These are phyloP conservation scores for Neoboletus brunneissimus DNA, from an alignment of 768 basidiomycete genomes.

Conservation along the genomic window DNA sequence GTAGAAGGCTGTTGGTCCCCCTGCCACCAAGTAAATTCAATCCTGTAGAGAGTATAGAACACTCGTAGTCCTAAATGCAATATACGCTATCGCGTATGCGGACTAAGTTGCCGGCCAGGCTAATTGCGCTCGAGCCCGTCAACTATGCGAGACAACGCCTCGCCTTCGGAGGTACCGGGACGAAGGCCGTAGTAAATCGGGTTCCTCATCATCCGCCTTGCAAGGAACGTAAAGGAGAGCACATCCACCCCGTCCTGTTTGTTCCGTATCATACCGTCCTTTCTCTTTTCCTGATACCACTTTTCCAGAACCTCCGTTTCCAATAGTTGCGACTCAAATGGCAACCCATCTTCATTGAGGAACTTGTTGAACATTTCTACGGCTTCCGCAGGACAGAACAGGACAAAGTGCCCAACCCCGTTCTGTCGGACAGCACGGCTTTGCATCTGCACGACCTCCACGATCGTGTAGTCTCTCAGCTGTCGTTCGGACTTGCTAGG, in stretches of 20 bases:
- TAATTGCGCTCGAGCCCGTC: slow-evolving; percentile 43
- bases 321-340: slow-evolving; percentile 78
- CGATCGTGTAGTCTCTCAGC: slow-evolving; percentile 73
- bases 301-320: slow-evolving; percentile 45
- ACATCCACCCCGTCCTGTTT: slow-evolving; percentile 73
- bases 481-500: slow-evolving; percentile 55
- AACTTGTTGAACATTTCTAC: slow-evolving; percentile 80
- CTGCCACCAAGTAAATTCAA: not conserved
- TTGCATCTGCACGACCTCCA: slow-evolving; percentile 91
- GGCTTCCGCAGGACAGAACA: slow-evolving; percentile 89
- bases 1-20: not conserved
- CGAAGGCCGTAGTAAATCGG: slow-evolving; percentile 78
- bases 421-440: slow-evolving; percentile 71
- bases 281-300: slow-evolving; percentile 47
- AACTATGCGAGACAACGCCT: slow-evolving; percentile 66
- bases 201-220: slow-evolving; percentile 68
- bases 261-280: slow-evolving; percentile 38
- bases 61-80: not conserved
- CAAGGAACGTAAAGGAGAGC: slow-evolving; percentile 80
- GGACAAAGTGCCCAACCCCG: slow-evolving; percentile 63
- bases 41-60: not conserved
- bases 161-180: slow-evolving; percentile 40
- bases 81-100: not conserved
- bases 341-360: slow-evolving; percentile 77
- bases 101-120: not conserved